These are phyloP conservation scores for Soucietia sequanensis DNA, from an alignment of 805 yeast species.

Conservation along the genomic window DNA sequence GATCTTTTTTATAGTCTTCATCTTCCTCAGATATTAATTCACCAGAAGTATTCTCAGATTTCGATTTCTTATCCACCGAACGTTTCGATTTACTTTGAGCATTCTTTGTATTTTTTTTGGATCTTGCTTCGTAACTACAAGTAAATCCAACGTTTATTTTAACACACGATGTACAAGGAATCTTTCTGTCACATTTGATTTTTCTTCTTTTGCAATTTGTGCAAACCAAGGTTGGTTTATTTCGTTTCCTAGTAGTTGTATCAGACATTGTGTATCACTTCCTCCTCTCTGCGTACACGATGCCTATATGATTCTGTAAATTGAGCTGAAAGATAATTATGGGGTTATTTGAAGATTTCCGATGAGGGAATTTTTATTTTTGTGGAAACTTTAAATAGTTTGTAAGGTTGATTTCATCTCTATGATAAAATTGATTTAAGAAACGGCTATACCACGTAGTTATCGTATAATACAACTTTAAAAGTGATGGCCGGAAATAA, in stretches of 20 bases:
- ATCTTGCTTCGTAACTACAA: constrained; percentile 19
- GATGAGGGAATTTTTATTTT: too few species aligned
- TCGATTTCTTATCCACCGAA: not conserved
- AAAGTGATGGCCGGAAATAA: too few species aligned
- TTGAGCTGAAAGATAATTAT: too few species aligned
- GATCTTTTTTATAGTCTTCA: not conserved
- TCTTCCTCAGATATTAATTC: not conserved
- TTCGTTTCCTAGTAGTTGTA: constrained; percentile 3
- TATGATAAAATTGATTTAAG: too few species aligned
- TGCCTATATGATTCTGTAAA: too few species aligned
- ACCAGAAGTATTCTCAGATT: not conserved
- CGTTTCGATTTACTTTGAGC: not conserved
- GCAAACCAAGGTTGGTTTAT: constrained; percentile 24
- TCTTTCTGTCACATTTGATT: constrained; percentile 23
- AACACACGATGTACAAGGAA: constrained; percentile 25
- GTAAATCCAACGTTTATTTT: constrained; percentile 14
- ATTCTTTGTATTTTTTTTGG: not conserved
- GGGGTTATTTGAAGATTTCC: too few species aligned
- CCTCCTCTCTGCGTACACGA: too few species aligned
- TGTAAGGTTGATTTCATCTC: too few species aligned
- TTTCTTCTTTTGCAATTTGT: constrained; percentile 24
- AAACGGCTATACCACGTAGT: too few species aligned
- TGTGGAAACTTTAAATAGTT: too few species aligned
- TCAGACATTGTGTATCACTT: too few species aligned
- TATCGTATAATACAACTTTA: too few species aligned